These are phyloP conservation scores for Hirsutella minnesotensis DNA, from an alignment of 2,329 filamentous ascomycete species.

Conservation along the genomic window DNA sequence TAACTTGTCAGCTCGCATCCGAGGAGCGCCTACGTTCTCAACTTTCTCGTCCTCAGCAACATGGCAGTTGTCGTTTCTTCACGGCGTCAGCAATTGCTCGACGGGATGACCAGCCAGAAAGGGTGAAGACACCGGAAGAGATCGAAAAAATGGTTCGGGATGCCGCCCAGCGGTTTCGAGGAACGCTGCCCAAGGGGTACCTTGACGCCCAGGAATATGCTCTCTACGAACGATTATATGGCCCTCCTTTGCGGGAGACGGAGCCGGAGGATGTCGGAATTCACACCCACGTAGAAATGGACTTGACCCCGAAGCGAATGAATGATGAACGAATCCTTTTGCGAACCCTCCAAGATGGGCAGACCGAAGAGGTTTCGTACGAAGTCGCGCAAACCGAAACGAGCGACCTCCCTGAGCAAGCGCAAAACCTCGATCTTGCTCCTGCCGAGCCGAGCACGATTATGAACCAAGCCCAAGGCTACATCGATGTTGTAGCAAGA, in stretches of 20 bases:
- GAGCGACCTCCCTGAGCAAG: constrained; percentile 2
- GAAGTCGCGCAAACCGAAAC: constrained; percentile 10
- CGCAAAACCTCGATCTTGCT: background rate
- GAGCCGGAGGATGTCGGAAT: constrained; percentile 46
- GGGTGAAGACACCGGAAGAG: constrained; percentile 19
- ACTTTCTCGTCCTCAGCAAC: background rate
- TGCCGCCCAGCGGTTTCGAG: constrained; percentile 64
- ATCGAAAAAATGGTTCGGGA: constrained; percentile 55
- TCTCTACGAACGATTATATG: constrained; percentile 73
- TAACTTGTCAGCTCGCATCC: background rate
- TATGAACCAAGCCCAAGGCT: constrained; percentile 19
- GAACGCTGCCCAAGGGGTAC: constrained; percentile 61
- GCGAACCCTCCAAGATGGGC: constrained; percentile 41
- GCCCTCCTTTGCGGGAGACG: constrained; percentile 55
- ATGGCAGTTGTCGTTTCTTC: background rate
- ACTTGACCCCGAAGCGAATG: constrained; percentile 7
- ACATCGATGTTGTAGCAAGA: constrained; percentile 36
- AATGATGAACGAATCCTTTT: constrained; percentile 34
- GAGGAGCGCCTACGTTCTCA: background rate
- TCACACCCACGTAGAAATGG: constrained; percentile 27
- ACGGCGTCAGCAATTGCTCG: background rate
- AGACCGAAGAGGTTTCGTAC: constrained; percentile 49
- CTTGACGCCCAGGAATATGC: constrained; percentile 58
- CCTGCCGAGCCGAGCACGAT: background rate
- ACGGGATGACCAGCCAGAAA: background rate